These are phyloP conservation scores for Lactarius quietus DNA, from an alignment of 768 basidiomycete species.

Conservation along the genomic window DNA sequence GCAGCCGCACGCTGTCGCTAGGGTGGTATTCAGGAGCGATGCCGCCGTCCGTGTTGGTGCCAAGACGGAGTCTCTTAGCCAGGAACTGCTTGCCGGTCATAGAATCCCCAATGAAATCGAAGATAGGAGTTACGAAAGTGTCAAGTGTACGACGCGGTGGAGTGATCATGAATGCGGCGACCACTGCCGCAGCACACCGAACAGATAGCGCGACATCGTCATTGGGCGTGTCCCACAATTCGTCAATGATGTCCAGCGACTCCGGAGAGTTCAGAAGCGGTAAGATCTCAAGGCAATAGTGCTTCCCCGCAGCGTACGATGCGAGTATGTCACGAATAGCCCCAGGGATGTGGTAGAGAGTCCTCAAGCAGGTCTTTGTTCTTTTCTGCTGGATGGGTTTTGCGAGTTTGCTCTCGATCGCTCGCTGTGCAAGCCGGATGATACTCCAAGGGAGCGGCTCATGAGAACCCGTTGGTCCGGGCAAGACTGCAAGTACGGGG, in stretches of 20 bases:
- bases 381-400: not conserved
- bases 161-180: not conserved
- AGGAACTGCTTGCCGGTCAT: not conserved
- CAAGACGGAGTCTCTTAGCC: not conserved
- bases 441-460: not conserved
- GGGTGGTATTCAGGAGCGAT: not conserved
- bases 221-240: not conserved
- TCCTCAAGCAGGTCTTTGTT: not conserved
- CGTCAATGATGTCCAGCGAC: not conserved
- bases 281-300: not conserved
- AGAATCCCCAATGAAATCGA: not conserved
- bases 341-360: constrained; percentile 1
- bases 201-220: not conserved
- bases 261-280: not conserved
- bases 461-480: not conserved
- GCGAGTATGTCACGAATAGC: not conserved
- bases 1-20: not conserved
- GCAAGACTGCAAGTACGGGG: not conserved
- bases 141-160: not conserved
- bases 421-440: not conserved
- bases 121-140: not conserved
- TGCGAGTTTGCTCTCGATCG: not conserved
- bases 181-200: not conserved
- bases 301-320: not conserved
- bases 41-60: not conserved